These are phyloP conservation scores for Trametes sp. DNA, from an alignment of 1,284 basidiomycete genomes.

Conservation along the genomic window DNA sequence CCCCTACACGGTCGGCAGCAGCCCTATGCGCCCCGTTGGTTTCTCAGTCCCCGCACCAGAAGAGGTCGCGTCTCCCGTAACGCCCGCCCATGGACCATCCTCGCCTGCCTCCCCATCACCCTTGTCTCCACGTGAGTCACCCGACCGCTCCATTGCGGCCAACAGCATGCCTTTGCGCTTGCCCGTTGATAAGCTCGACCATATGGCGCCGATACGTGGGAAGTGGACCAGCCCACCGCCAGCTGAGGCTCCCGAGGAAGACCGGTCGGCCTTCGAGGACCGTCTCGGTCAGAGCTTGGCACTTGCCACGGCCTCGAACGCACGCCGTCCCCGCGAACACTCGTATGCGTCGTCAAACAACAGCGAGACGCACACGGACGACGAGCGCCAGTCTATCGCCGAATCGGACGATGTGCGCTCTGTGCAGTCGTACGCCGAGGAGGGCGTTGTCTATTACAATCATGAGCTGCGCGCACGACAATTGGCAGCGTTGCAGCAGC, in stretches of 20 bases:
- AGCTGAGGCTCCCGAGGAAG: slow-evolving; percentile 72
- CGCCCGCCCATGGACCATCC: slow-evolving; percentile 22
- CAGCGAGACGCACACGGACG: slow-evolving; percentile 69
- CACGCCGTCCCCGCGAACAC: slow-evolving; percentile 57
- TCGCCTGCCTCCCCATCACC: slow-evolving; percentile 27
- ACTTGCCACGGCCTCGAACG: slow-evolving; percentile 69
- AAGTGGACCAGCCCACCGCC: slow-evolving; percentile 88
- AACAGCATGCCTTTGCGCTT: slow-evolving; percentile 49
- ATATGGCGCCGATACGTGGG: slow-evolving; percentile 79
- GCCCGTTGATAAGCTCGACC: slow-evolving; percentile 53
- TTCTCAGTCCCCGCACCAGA: slow-evolving; percentile 49
- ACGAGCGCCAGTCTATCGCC: slow-evolving; percentile 60
- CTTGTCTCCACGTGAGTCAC: slow-evolving; percentile 35
- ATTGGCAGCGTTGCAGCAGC: slow-evolving; percentile 30
- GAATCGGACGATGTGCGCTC: slow-evolving; percentile 73
- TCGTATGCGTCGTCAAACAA: slow-evolving; percentile 60
- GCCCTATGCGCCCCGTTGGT: slow-evolving; percentile 60
- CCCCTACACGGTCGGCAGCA: slow-evolving; percentile 70
- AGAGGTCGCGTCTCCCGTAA: slow-evolving; percentile 52
- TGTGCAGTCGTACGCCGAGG: slow-evolving; percentile 66
- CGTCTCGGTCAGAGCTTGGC: slow-evolving; percentile 68
- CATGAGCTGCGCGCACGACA: slow-evolving; percentile 32
- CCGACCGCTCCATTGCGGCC: slow-evolving; percentile 30
- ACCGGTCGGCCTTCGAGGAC: slow-evolving; percentile 69
- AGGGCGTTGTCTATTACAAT: slow-evolving; percentile 34